These are phyloP conservation scores for Mycosphaerella sp. DNA, from an alignment of 2,329 filamentous ascomycete species.

Conservation along the genomic window DNA sequence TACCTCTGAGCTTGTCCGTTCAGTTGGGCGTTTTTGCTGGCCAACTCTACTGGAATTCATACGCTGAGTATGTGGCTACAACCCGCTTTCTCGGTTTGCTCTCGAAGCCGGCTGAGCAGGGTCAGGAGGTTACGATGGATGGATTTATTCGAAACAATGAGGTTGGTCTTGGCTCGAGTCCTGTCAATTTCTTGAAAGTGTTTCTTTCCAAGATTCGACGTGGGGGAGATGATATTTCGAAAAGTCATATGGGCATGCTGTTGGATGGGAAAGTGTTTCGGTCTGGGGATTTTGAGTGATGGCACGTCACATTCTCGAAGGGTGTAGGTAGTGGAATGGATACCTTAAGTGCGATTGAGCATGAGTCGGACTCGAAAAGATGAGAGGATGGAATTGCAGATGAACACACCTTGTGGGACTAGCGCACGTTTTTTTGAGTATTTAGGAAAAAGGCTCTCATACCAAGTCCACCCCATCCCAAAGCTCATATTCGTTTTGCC, in stretches of 20 bases:
- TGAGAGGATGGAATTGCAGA: not conserved
- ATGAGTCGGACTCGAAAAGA: not conserved
- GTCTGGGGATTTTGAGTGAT: not conserved
- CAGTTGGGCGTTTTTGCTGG: constrained; percentile 62
- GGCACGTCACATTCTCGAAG: not conserved
- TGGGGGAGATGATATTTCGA: constrained; percentile 22
- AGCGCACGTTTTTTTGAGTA: too few relatives aligned
- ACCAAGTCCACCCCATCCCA: not conserved
- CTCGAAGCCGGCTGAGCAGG: not conserved
- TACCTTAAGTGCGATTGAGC: not conserved
- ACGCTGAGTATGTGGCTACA: constrained; percentile 48
- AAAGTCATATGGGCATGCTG: constrained; percentile 27
- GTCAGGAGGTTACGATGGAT: constrained; percentile 19
- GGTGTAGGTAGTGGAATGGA: not conserved
- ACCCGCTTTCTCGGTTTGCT: constrained; percentile 50
- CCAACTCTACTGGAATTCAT: constrained; percentile 55
- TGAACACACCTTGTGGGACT: too few relatives aligned
- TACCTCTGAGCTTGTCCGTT: constrained; percentile 32
- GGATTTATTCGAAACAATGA: constrained; percentile 22
- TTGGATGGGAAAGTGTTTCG: constrained; percentile 11
- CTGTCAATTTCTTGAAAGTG: constrained; percentile 23
- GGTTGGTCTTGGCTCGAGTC: constrained; percentile 18
- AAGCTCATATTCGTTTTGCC: not conserved
- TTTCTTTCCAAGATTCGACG: constrained; percentile 22
- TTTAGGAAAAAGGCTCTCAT: too few relatives aligned